Percentiles rank a stretch among this genome's conserved stretches.
These are phyloP conservation scores for Omphalotus guepiniiformis DNA, from an alignment of 768 basidiomycete species.

Conservation along the genomic window DNA sequence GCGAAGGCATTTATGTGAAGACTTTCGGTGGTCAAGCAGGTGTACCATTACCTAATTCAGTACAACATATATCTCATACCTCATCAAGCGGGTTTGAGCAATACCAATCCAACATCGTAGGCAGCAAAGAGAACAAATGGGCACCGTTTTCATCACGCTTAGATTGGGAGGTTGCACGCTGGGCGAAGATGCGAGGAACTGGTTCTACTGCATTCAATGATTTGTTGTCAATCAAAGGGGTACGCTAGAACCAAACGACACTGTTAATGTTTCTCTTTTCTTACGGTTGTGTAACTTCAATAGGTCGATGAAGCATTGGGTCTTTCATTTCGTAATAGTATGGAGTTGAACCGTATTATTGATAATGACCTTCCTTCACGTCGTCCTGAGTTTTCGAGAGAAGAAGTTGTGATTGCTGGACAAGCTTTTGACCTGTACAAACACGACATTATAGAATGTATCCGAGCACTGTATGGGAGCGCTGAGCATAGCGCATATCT, in stretches of 20 bases:
- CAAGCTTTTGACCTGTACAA: conserved; percentile 27
- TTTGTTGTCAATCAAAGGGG: conserved; percentile 24
- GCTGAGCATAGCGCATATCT: conserved; percentile 27
- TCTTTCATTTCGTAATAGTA: conserved; percentile 27
- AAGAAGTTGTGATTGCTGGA: conserved; percentile 23
- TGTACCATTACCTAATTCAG: not conserved
- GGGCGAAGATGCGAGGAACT: conserved; percentile 24
- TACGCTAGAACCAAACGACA: conserved; percentile 19
- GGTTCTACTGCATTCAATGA: conserved; percentile 15
- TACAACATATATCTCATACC: not conserved
- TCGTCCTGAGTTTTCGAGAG: conserved; percentile 20
- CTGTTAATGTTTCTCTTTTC: not conserved
- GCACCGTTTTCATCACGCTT: conserved; percentile 19
- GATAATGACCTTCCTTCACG: conserved; percentile 20
- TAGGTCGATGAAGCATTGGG: conserved; percentile 22
- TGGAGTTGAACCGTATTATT: conserved; percentile 30
- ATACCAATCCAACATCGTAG: not conserved
- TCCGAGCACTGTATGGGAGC: conserved; percentile 30
- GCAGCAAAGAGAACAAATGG: conserved; percentile 1
- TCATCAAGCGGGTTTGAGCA: not conserved
- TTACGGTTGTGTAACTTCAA: not conserved
- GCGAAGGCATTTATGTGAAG: not conserved
- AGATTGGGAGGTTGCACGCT: conserved; percentile 17
- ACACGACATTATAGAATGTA: conserved; percentile 33
- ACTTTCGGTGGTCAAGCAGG: not conserved